Conservation (phyloP, 2,329 filamentous ascomycete species). For the Pseudofabraea citricarpa region DNA sequence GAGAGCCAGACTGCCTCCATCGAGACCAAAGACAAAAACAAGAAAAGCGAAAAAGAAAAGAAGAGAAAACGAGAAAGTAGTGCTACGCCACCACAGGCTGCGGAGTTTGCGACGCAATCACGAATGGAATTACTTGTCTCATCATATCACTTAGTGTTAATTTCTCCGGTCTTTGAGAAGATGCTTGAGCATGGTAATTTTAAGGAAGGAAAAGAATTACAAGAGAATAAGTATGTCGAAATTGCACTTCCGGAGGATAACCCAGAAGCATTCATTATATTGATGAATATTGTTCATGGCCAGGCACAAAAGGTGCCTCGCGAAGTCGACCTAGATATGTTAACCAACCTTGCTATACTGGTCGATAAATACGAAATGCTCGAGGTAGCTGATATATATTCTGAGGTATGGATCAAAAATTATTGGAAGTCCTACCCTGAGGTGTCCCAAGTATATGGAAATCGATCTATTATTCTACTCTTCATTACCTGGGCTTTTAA, state of each 20-base stretch:
- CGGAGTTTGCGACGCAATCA: no score
- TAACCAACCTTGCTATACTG: constrained; percentile 22
- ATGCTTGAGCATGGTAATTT: constrained; percentile 18
- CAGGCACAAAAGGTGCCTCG: constrained; percentile 19
- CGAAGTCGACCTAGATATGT: constrained; percentile 15
- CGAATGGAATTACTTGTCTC: constrained; percentile 8
- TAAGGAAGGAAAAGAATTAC: constrained; percentile 13
- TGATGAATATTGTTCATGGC: constrained; percentile 26
- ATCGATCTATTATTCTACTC: no score
- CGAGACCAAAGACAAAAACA: no score
- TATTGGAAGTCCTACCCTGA: no score
- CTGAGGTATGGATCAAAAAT: constrained; percentile 4
- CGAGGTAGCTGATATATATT: background rate
- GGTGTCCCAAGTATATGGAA: no score
- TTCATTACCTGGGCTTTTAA: no score
- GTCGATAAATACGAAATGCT: constrained; percentile 20
- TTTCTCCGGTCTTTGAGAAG: constrained; percentile 21
- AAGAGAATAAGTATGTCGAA: constrained; percentile 8
- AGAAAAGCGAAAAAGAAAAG: no score
- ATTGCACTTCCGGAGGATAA: constrained; percentile 25
- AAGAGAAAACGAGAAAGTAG: no score
- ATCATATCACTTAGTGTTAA: constrained; percentile 13
- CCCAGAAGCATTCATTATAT: constrained; percentile 19
- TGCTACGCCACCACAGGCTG: no score
- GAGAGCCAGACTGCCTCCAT: no score